Conservation (phyloP, 2,329 filamentous ascomycete species). For the Verticillium zaregamsianum region DNA sequence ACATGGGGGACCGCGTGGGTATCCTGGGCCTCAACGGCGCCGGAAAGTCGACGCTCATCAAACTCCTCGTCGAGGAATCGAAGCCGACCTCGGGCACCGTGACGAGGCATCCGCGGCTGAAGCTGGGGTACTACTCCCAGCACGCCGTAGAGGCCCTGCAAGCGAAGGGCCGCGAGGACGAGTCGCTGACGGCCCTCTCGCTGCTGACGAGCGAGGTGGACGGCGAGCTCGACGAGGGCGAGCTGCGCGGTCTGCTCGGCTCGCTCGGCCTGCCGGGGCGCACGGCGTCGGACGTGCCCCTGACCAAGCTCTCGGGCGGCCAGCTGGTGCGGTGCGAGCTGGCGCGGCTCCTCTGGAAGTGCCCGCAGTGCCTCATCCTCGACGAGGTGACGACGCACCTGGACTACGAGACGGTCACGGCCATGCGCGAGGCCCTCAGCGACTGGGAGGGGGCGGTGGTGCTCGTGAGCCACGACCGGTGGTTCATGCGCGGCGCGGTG, state of each 20-base stretch:
- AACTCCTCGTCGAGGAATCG: conserved; percentile 59
- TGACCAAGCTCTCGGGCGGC: conserved; percentile 72
- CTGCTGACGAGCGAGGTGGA: conserved; percentile 55
- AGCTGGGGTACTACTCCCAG: conserved; percentile 75
- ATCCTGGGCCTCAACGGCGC: conserved; percentile 76
- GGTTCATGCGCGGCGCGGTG: conserved; percentile 71
- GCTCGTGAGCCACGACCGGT: conserved; percentile 77
- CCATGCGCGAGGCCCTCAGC: conserved; percentile 61
- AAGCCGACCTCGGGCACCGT: conserved; percentile 58
- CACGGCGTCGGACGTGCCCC: conserved; percentile 67
- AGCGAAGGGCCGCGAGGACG: conserved; percentile 37
- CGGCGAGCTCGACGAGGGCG: conserved; percentile 57
- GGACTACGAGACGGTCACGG: conserved; percentile 75
- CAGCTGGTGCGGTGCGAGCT: conserved; percentile 67
- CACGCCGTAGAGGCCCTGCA: conserved; percentile 70
- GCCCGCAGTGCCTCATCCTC: conserved; percentile 69
- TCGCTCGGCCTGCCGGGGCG: conserved; percentile 68
- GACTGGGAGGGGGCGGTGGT: conserved; percentile 71
- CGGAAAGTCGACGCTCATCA: conserved; percentile 77
- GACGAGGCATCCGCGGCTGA: conserved; percentile 63
- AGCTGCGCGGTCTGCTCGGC: conserved; percentile 61
- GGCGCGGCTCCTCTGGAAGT: conserved; percentile 62
- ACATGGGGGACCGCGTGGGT: conserved; percentile 70
- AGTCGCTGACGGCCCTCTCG: conserved; percentile 58
- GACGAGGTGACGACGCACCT: conserved; percentile 85